Evolutionary conservation across 192 early-diverging fungal species (phyloP), one percentile per base, ranked within the genome.

Genomic region (Blastocladiella britannica): DNA sequence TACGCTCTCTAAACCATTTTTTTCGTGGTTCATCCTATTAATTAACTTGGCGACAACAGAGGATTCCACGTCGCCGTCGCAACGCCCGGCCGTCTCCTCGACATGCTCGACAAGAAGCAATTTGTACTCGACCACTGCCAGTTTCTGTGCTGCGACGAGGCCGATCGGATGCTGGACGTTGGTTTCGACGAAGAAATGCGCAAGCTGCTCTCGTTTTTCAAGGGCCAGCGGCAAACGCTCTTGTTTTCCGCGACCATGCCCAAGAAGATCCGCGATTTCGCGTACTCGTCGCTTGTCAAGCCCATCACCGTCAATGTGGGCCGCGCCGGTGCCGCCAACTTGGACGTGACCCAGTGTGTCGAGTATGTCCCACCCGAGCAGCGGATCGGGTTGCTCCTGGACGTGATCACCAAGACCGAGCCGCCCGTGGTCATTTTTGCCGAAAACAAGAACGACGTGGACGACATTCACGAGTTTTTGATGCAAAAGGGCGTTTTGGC

Each of bases 111-210:
- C 15, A 87, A 87, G 53, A 78, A 82, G n/a, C 85, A 83, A 57
- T 79, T 97, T 56, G 93, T 88, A 55, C 62, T 97, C 59, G 82
- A 91, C 58, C 59, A 81, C 43, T 94, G 91, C 76, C 83, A 76
- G 62, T 92, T 80, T 52, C 66, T 97, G 63, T 92, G 91, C 60
- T 80, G 95, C 81, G 93, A 97, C 68, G 93, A 97, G 67, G 93
- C 93, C 12, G 93, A 97, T 79, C 75, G 93, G 58, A 97, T 97
- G 93, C 82, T 97, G 55, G 93, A 97, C 64, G 86, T 93, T 81
- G 91, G 91, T 29, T 97, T 97, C 63, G 93, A 95, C 55, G 93
- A 97, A 28, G 93, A 95, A 64, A 85, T 93, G 29, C 79, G 93
- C 53, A 87, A 84, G 37, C 90, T 97, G 56, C 82, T 97, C 73